Conservation (phyloP, 2,329 filamentous ascomycete genomes). For the Hypomyces rosellus region DNA sequence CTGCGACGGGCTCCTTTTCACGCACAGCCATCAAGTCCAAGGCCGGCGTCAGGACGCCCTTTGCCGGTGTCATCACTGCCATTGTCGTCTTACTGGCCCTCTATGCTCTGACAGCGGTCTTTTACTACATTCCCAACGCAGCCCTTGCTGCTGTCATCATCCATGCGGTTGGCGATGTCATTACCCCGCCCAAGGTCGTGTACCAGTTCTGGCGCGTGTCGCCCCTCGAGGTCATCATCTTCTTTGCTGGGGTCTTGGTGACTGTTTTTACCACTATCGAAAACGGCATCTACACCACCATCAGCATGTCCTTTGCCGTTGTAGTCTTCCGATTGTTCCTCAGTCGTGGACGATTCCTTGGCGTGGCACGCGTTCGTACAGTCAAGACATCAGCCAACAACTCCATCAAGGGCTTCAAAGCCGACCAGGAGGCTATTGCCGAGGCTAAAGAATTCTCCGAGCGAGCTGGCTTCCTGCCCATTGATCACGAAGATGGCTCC, state of each 20-base stretch:
- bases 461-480: conserved; percentile 39
- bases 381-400: conserved; percentile 57
- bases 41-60: conserved; percentile 78
- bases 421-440: conserved; percentile 24
- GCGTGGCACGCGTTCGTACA: conserved; percentile 75
- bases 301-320: conserved; percentile 62
- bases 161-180: conserved; percentile 80
- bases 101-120: conserved; percentile 75
- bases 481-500: conserved; percentile 44
- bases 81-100: conserved; percentile 76
- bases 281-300: conserved; percentile 78
- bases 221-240: conserved; percentile 75
- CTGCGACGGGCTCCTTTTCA: conserved; percentile 84
- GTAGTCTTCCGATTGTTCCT: conserved; percentile 74
- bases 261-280: conserved; percentile 79
- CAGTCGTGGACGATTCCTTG: conserved; percentile 71
- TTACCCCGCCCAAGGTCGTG: conserved; percentile 74
- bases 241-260: conserved; percentile 77
- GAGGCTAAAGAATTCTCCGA: conserved; percentile 41
- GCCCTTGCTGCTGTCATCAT: conserved; percentile 79
- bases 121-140: conserved; percentile 81
- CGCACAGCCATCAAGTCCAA: conserved; percentile 93
- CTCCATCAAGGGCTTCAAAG: conserved; percentile 39
- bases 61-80: conserved; percentile 80
- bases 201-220: conserved; percentile 87